Base-by-base conservation (phyloP, 371 early-diverging fungal species). In the Capillidium rhysosporum region DNA sequence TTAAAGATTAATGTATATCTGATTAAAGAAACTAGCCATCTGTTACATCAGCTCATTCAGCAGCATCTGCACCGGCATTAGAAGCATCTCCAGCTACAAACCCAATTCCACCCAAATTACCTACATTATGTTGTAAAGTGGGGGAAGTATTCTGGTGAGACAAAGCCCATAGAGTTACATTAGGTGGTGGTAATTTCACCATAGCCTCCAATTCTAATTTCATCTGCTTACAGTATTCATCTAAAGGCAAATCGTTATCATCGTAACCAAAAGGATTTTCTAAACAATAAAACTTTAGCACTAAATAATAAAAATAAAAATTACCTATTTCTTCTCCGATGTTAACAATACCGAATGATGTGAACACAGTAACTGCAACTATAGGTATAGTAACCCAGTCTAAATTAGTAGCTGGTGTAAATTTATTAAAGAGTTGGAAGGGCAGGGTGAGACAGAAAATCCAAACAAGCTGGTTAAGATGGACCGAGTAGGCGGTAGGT, bases 401-500 rank as follows among this genome's bases (percentile, higher is more conserved):
- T 2, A 34, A 16, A 26, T 23, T 2, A 7, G 9, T 2, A 5
- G 83, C 54, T 18, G 81, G 58, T 1, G 76, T 68, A 45, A 79
- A 67, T 16, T 69, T 63, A 10, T 56, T 26, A 7, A 75, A 66
- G 31, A 84, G 59, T 55, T 82, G 77, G 69, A 78, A 82, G 4
- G 87, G 87, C 45, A 86, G 62, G 0, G 69, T 54, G 4, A 84
- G 52, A 46, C 84, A 59, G 56, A 84, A 87, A 25, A 86, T 51
- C 62, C 77, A 70, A 18, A 84, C 62, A 38, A 70, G 70, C 46
- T 84, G 84, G 34, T 72, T 68, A 49, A 87, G 67, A 66, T 88
- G 90, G 54, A 84, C 77, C 20, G 73, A 67, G 57, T 89, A 89
- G 10, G 87, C 87, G 46, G 77, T 56, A 7, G 90, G 90, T 57